A percentile compares a stretch with the other conserved stretches of the same genome.
These are phyloP conservation scores for Allomyces arbusculus DNA, from an alignment of 192 early-diverging fungal genomes.

Conservation along the genomic window DNA sequence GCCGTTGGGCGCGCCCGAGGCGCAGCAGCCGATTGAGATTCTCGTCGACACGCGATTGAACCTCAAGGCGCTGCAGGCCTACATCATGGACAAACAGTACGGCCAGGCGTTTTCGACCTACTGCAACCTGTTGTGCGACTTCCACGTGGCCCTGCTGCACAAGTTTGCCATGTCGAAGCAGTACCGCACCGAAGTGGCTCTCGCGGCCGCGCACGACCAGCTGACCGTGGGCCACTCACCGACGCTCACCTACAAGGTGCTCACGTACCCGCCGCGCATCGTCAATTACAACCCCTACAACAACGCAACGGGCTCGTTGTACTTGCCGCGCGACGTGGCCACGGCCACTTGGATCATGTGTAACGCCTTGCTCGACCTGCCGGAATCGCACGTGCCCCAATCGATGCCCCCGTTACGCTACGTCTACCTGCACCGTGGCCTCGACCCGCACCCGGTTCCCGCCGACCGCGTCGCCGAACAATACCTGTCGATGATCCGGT, in stretches of 20 bases:
- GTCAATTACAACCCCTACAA: neutral
- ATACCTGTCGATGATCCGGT: neutral
- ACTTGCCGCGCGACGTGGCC: neutral
- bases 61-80: neutral
- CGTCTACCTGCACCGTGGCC: neutral
- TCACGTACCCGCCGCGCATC: neutral
- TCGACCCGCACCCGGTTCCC: neutral
- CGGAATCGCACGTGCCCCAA: neutral
- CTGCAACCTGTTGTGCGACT: neutral
- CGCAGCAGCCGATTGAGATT: neutral
- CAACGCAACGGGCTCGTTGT: neutral
- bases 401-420: neutral
- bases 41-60: neutral
- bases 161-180: neutral
- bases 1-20: neutral
- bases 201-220: neutral
- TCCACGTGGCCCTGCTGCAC: neutral
- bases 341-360: neutral
- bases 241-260: neutral
- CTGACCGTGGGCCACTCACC: neutral
- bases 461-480: neutral
- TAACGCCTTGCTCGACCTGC: neutral
- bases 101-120: neutral
- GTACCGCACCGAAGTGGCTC: neutral
- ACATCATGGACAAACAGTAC: neutral